Evolutionary conservation across 345 rosid species (phyloP).

Genomic region (Aquilaria yunnanensis): DNA sequence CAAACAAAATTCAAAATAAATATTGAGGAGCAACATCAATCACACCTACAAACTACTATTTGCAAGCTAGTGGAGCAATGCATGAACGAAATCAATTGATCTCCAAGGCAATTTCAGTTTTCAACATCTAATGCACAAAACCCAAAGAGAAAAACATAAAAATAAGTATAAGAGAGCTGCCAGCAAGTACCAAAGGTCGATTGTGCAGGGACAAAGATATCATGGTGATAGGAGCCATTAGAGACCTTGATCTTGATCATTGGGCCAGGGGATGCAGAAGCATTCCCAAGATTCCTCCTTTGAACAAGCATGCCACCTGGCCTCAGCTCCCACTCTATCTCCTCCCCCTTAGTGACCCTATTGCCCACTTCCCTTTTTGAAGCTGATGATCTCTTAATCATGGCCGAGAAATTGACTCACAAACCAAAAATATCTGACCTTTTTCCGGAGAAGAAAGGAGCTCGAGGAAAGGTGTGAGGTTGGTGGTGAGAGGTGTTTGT

Average conservation of each 20-base stretch:
- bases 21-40: too few relatives aligned
- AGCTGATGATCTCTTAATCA: slow-evolving; percentile 24
- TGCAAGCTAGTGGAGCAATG: too few relatives aligned
- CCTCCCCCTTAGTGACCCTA: slow-evolving; percentile 17
- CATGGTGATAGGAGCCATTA: slow-evolving; percentile 30
- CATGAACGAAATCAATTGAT: too few relatives aligned
- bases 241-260: slow-evolving; percentile 41
- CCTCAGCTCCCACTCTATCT: slow-evolving; percentile 43
- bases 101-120: background rate
- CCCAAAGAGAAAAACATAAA: background rate
- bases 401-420: slow-evolving; percentile 10
- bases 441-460: too few relatives aligned
- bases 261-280: slow-evolving; percentile 14
- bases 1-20: too few relatives aligned
- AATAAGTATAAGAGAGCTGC: background rate
- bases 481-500: slow-evolving; percentile 15
- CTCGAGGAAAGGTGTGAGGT: background rate
- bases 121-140: background rate
- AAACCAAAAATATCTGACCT: background rate
- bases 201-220: slow-evolving; percentile 29
- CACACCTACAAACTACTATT: too few relatives aligned
- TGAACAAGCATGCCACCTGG: slow-evolving; percentile 60
- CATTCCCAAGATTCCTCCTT: slow-evolving; percentile 29
- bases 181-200: slow-evolving; percentile 35
- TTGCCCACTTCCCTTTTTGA: slow-evolving; percentile 18